Evolutionary conservation across 495 filamentous ascomycete species (phyloP).

Genomic region (Penicillium simplicissimum): DNA sequence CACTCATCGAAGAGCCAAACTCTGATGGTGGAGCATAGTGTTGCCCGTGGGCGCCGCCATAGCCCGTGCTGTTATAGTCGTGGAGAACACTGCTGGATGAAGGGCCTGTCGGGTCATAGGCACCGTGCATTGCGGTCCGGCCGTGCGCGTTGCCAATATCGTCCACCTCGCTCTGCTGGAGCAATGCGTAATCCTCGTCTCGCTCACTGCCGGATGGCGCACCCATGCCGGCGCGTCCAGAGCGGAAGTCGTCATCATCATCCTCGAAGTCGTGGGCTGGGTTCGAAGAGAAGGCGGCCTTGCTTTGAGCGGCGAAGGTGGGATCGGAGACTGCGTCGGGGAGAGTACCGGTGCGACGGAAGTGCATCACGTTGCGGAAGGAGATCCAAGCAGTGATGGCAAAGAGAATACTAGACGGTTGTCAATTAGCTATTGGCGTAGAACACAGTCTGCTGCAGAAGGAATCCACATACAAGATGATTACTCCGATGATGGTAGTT

Average conservation of each 20-base stretch:
- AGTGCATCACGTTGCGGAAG: constrained; percentile 75
- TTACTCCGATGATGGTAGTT: constrained; percentile 73
- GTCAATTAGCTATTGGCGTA: constrained; percentile 15
- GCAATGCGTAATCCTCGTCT: constrained; percentile 49
- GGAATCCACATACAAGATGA: constrained; percentile 68
- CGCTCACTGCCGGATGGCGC: constrained; percentile 37
- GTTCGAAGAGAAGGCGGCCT: constrained; percentile 53
- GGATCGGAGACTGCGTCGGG: constrained; percentile 63
- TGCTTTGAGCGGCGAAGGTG: constrained; percentile 50
- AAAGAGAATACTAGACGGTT: constrained; percentile 65
- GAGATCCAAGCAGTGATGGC: constrained; percentile 70
- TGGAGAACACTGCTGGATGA: constrained; percentile 36
- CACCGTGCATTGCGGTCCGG: constrained; percentile 38
- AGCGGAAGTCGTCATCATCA: constrained; percentile 51
- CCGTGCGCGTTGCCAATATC: constrained; percentile 40
- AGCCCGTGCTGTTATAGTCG: constrained; percentile 47
- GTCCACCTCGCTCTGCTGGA: constrained; percentile 49
- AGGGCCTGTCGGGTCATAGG: constrained; percentile 44
- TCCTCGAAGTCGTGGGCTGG: constrained; percentile 51
- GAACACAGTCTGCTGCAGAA: constrained; percentile 1
- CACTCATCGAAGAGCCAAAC: constrained; percentile 26
- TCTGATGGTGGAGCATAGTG: constrained; percentile 37
- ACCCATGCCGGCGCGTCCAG: constrained; percentile 37
- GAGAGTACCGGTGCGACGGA: constrained; percentile 71
- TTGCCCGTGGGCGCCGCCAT: constrained; percentile 48